These are phyloP conservation scores for Dianthus caryophyllus DNA, from an alignment of 148 eudicot species.

Conservation along the genomic window DNA sequence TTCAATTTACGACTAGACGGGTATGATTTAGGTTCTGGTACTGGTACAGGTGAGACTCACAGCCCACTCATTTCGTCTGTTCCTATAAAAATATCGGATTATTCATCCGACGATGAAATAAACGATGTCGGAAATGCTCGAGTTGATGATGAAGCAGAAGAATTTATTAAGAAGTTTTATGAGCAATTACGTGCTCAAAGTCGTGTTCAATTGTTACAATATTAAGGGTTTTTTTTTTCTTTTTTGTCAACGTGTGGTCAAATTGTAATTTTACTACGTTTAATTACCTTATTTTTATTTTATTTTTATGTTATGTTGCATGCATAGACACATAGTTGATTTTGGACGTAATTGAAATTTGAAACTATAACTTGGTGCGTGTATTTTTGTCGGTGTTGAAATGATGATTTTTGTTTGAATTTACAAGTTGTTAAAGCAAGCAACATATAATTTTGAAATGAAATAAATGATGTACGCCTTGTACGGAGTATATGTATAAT, in stretches of 20 bases:
- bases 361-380: too few relatives aligned
- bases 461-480: too few relatives aligned
- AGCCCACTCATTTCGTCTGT: slow-evolving; percentile 22
- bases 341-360: too few relatives aligned
- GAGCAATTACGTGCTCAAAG: slow-evolving; percentile 36
- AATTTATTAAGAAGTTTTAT: slow-evolving; percentile 35
- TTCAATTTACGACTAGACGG: slow-evolving; percentile 27
- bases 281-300: too few relatives aligned
- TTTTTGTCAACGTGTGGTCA: background rate
- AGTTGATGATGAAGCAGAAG: slow-evolving; percentile 41
- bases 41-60: slow-evolving; percentile 20
- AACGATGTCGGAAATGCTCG: slow-evolving; percentile 16
- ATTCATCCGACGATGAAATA: slow-evolving; percentile 26
- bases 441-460: too few relatives aligned
- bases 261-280: background rate
- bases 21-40: slow-evolving; percentile 21
- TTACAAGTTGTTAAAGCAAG: background rate
- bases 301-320: background rate
- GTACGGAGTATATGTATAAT: too few relatives aligned
- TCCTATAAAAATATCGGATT: slow-evolving; percentile 28
- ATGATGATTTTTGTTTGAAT: too few relatives aligned
- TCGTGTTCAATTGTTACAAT: slow-evolving; percentile 32
- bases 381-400: too few relatives aligned
- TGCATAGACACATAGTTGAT: too few relatives aligned
- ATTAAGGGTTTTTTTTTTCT: background rate